phyloP scores from a whole-genome alignment of 371 early-diverging fungal genomes.

The Rhizopus arrhizus region DNA sequence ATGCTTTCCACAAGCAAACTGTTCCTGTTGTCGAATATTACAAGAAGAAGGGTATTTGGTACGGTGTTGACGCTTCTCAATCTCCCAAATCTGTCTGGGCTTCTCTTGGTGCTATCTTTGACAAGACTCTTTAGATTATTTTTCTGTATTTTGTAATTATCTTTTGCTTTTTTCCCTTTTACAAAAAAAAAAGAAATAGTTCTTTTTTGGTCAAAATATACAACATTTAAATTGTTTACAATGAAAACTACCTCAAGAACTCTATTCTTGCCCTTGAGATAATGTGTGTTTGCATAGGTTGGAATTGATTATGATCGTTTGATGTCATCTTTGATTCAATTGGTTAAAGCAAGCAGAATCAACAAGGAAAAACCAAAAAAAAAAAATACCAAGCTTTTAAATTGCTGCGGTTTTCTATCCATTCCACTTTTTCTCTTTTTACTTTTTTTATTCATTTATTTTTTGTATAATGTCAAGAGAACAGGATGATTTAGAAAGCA shows the following conservation, averaged over 20 bases:
- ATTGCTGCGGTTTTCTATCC: not conserved
- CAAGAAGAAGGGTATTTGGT: constrained; percentile 89
- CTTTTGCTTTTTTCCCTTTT: no score
- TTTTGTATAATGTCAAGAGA: not conserved
- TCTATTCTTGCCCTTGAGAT: no score
- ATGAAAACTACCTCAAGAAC: no score
- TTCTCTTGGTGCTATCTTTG: constrained; percentile 87
- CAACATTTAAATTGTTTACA: no score
- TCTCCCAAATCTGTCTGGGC: constrained; percentile 90
- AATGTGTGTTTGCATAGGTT: no score
- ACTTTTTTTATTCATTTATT: not conserved
- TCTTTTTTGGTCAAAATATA: no score
- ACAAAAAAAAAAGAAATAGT: no score
- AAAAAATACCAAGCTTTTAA: not conserved
- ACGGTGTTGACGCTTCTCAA: constrained; percentile 92
- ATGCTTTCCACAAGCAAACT: constrained; percentile 94
- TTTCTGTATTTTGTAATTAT: constrained; percentile 16
- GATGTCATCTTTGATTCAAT: constrained; percentile 1
- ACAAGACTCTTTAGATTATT: constrained; percentile 47
- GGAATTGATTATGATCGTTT: not conserved
- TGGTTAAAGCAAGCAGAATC: not conserved
- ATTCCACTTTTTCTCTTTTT: not conserved
- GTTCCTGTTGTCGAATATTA: constrained; percentile 97
- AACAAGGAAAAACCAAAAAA: not conserved
- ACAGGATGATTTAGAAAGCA: not conserved